Percentiles rank a stretch among this genome's conserved stretches.
These are phyloP conservation scores for Scheffersomyces segobiensis DNA, from an alignment of 1,139 yeast species.

Conservation along the genomic window DNA sequence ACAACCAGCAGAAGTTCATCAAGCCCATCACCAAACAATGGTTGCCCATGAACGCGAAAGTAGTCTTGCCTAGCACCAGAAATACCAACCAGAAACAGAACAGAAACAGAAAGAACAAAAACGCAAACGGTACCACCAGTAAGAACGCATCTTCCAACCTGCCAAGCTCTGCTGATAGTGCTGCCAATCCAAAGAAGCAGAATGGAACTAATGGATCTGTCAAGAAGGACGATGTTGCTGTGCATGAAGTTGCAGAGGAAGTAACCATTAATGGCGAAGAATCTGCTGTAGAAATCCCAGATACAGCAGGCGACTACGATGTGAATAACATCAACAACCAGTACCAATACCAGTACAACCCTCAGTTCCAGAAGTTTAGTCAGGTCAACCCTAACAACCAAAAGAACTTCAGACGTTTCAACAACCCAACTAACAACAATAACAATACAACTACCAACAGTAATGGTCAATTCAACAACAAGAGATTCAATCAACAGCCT, in stretches of 20 bases:
- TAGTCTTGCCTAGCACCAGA: constrained; percentile 48
- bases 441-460: constrained; percentile 14
- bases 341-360: constrained; percentile 10
- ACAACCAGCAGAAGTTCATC: constrained; percentile 47
- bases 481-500: constrained; percentile 6
- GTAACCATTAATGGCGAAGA: not conserved
- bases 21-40: constrained; percentile 76
- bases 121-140: constrained; percentile 8
- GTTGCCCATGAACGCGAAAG: constrained; percentile 84
- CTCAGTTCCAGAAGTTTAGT: constrained; percentile 12
- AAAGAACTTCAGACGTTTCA: constrained; percentile 22
- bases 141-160: constrained; percentile 10
- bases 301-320: not conserved
- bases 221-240: constrained; percentile 2
- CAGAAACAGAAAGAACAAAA: constrained; percentile 38
- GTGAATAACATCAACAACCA: constrained; percentile 5
- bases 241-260: constrained; percentile 9
- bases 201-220: constrained; percentile 1
- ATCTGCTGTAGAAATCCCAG: not conserved
- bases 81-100: constrained; percentile 28
- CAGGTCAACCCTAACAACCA: constrained; percentile 12
- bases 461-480: constrained; percentile 16
- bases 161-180: constrained; percentile 7
- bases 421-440: constrained; percentile 18
- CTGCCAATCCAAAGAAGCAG: constrained; percentile 8